Evolutionary conservation across 805 yeast species (phyloP).

Genomic region (Danielia oregonensis): DNA sequence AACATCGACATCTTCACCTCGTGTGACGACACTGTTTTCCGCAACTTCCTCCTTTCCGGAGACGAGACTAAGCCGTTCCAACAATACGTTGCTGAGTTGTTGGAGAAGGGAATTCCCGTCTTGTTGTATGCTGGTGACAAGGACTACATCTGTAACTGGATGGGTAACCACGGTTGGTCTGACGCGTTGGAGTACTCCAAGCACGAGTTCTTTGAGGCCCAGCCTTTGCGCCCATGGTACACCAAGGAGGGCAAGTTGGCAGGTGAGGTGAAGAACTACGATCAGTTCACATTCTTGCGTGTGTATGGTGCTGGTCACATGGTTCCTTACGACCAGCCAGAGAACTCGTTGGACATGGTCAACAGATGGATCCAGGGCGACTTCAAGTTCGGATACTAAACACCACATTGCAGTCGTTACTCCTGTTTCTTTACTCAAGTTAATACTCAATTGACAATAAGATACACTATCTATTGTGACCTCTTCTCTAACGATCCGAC

Average conservation of each 20-base stretch:
- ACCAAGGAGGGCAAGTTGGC: constrained; percentile 25
- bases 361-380: constrained; percentile 24
- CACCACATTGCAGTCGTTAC: background rate
- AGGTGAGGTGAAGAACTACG: constrained; percentile 35
- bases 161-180: constrained; percentile 81
- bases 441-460: too few relatives aligned
- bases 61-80: constrained; percentile 58
- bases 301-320: constrained; percentile 24
- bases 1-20: constrained; percentile 42
- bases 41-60: constrained; percentile 6
- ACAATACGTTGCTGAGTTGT: constrained; percentile 55
- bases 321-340: constrained; percentile 25
- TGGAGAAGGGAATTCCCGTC: constrained; percentile 71
- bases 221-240: constrained; percentile 17
- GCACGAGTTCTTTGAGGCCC: constrained; percentile 15
- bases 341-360: constrained; percentile 20
- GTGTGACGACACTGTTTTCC: constrained; percentile 48
- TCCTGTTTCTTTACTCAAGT: background rate
- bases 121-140: constrained; percentile 92
- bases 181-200: constrained; percentile 16
- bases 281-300: constrained; percentile 22
- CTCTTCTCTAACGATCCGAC: too few relatives aligned
- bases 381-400: constrained; percentile 5
- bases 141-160: constrained; percentile 90
- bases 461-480: too few relatives aligned